A percentile compares a stretch with the other conserved stretches of the same genome.
Evolutionary conservation across 2,329 filamentous ascomycete species (phyloP).

Genomic region (Hypoxylon sp.): DNA sequence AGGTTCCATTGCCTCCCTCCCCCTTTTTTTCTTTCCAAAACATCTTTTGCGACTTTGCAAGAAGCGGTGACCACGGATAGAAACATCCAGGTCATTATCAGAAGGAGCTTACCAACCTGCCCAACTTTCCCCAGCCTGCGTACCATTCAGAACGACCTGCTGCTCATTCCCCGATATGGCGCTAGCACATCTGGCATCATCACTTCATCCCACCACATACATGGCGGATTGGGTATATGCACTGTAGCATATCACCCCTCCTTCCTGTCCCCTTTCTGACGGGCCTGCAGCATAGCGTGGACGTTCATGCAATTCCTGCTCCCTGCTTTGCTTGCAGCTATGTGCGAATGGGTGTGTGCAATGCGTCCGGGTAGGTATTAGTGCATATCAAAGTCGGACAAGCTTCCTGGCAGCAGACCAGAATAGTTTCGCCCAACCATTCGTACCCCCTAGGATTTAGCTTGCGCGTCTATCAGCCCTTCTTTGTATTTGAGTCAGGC

Average conservation of each 20-base stretch:
- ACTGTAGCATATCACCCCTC: constrained; percentile 15
- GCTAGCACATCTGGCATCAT: constrained; percentile 30
- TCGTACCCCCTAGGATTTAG: constrained; percentile 6
- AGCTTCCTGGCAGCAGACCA: constrained; percentile 28
- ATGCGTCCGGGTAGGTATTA: constrained; percentile 8
- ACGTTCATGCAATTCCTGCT: constrained; percentile 36
- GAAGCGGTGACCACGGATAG: constrained; percentile 31
- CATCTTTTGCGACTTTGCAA: constrained; percentile 12
- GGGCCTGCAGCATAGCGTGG: constrained; percentile 30
- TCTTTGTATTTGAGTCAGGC: constrained; percentile 16
- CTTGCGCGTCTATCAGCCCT: constrained; percentile 11
- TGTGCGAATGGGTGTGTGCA: too few species aligned
- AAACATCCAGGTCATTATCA: constrained; percentile 33
- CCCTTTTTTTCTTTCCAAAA: constrained; percentile 11
- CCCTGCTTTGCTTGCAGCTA: constrained; percentile 25
- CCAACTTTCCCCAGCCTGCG: constrained; percentile 11
- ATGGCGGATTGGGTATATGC: constrained; percentile 12
- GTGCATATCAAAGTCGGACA: constrained; percentile 19
- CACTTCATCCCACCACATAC: constrained; percentile 25
- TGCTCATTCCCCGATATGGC: constrained; percentile 30
- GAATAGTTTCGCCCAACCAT: constrained; percentile 18
- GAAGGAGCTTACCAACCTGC: too few species aligned
- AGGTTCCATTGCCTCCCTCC: constrained; percentile 16
- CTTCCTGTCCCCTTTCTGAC: constrained; percentile 24
- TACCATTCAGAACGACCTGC: constrained; percentile 25